Evolutionary conservation across 805 yeast species (phyloP).

Genomic region (Yamadazyma takamatsuzukensis): DNA sequence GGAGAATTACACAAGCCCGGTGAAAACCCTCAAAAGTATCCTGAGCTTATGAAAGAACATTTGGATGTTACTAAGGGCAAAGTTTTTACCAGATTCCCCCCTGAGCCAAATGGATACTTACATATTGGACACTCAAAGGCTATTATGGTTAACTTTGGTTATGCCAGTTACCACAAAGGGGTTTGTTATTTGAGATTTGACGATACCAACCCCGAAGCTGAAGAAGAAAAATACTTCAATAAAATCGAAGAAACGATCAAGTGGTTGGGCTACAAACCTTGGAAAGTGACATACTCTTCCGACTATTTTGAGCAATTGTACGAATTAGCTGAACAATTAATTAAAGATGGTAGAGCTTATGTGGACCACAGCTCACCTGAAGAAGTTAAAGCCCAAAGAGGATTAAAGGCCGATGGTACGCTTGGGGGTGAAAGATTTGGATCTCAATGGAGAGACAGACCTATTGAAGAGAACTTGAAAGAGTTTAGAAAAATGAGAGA

Average conservation of each 20-base stretch:
- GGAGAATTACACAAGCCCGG: constrained; percentile 96
- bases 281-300: constrained; percentile 92
- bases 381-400: constrained; percentile 86
- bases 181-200: constrained; percentile 90
- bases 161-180: constrained; percentile 82
- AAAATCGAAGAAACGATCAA: constrained; percentile 79
- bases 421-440: constrained; percentile 90
- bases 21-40: constrained; percentile 86
- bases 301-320: constrained; percentile 92
- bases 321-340: constrained; percentile 80
- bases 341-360: constrained; percentile 70
- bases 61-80: constrained; percentile 72
- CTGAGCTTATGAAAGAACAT: constrained; percentile 81
- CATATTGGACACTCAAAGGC: constrained; percentile 99
- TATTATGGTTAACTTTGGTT: constrained; percentile 97
- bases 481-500: constrained; percentile 91
- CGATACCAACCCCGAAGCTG: constrained; percentile 99
- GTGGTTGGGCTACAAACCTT: constrained; percentile 95
- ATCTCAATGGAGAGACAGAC: constrained; percentile 69
- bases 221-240: constrained; percentile 85
- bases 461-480: constrained; percentile 67
- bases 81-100: constrained; percentile 95
- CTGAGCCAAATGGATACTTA: constrained; percentile 96
- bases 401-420: constrained; percentile 86
- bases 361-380: constrained; percentile 93